A percentile compares a stretch with the other conserved stretches of the same genome.
Evolutionary conservation across 352 stramenopile species (phyloP).

Genomic region (Globisporangium mamillatum): DNA sequence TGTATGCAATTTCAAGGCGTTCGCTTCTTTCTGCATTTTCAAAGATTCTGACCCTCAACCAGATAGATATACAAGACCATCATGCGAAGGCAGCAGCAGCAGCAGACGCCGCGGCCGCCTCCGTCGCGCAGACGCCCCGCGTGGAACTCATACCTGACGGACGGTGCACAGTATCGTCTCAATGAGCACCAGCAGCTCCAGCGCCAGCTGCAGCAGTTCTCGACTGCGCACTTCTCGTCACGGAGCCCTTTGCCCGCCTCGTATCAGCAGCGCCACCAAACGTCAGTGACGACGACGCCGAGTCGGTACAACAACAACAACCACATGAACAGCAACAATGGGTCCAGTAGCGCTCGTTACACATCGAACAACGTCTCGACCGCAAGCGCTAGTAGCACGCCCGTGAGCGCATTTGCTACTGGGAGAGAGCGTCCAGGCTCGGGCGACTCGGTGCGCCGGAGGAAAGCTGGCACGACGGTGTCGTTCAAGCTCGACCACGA

Average conservation of each 20-base stretch:
- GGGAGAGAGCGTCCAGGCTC: constrained; percentile 6
- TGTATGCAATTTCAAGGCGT: not conserved
- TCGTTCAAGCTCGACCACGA: constrained; percentile 29
- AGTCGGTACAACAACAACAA: not conserved
- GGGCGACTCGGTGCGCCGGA: constrained; percentile 13
- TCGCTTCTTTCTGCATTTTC: not conserved
- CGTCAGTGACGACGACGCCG: constrained; percentile 8
- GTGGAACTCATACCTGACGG: constrained; percentile 58
- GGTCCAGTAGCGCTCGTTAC: constrained; percentile 14
- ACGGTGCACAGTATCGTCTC: constrained; percentile 43
- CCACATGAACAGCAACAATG: not conserved
- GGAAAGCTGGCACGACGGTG: constrained; percentile 24
- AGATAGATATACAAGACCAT: not conserved
- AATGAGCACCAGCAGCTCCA: constrained; percentile 44
- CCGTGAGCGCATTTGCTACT: not conserved
- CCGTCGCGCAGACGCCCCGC: constrained; percentile 26
- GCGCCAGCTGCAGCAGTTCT: constrained; percentile 38
- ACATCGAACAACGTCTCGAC: not conserved
- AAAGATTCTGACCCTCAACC: not conserved
- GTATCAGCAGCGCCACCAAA: constrained; percentile 1
- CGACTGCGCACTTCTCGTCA: constrained; percentile 33
- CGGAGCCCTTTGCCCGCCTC: constrained; percentile 21
- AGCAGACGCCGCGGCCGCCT: not conserved
- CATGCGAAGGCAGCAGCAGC: constrained; percentile 4
- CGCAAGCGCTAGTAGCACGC: not conserved